phyloP scores from a whole-genome alignment of 2,329 filamentous ascomycete genomes.

The Aspergillus tamarii region DNA sequence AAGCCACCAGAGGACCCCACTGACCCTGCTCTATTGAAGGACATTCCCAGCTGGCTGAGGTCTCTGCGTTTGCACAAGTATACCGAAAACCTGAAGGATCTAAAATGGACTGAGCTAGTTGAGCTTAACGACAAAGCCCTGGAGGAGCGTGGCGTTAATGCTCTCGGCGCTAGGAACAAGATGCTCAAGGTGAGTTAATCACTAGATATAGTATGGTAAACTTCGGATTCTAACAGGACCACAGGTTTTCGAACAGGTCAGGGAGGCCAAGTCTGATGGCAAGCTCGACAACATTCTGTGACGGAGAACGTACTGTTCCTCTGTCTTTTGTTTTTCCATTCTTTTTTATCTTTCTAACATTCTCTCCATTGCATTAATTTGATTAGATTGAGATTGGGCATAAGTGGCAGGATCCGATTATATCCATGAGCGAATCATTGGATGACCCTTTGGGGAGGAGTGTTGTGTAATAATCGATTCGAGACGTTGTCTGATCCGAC shows the following conservation, averaged over 20 bases:
- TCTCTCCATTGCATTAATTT: conserved; percentile 35
- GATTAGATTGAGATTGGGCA: conserved; percentile 30
- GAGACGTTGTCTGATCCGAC: conserved; percentile 13
- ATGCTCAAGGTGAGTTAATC: conserved; percentile 78
- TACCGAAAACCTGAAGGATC: conserved; percentile 95
- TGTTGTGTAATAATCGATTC: conserved; percentile 22
- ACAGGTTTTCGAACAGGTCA: conserved; percentile 92
- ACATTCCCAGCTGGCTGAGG: conserved; percentile 94
- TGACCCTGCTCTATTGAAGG: conserved; percentile 83
- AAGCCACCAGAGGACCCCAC: conserved; percentile 98
- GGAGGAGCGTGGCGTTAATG: conserved; percentile 91
- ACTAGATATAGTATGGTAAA: background rate
- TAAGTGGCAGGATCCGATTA: conserved; percentile 33
- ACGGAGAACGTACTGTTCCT: conserved; percentile 14
- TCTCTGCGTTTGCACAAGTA: conserved; percentile 97
- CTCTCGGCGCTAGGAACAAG: conserved; percentile 90
- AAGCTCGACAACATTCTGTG: conserved; percentile 57
- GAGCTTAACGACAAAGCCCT: conserved; percentile 91
- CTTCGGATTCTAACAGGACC: conserved; percentile 2
- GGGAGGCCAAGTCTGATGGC: conserved; percentile 74
- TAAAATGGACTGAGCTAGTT: conserved; percentile 93
- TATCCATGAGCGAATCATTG: conserved; percentile 25
- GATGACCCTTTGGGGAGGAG: conserved; percentile 17
- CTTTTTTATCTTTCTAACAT: conserved; percentile 23
- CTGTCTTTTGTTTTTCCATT: conserved; percentile 15